Conservation (phyloP, 2,329 filamentous ascomycete genomes). For the Aureobasidium uvarum region DNA sequence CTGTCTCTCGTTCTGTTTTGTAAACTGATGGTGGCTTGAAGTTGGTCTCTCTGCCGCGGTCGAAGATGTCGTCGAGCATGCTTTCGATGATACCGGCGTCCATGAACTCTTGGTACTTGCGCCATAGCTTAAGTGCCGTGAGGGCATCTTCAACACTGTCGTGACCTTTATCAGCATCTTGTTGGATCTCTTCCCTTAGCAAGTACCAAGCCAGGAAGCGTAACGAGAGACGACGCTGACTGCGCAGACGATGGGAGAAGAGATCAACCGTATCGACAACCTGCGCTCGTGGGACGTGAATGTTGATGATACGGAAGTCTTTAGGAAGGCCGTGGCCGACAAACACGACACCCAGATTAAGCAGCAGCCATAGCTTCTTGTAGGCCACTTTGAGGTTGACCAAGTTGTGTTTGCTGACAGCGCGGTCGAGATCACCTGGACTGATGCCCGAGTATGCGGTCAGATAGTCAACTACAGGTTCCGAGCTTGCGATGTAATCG, state of each 20-base stretch:
- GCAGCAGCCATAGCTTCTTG: slow-evolving; percentile 95
- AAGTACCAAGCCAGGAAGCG: slow-evolving; percentile 90
- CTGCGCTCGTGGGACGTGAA: slow-evolving; percentile 85
- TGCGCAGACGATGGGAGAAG: slow-evolving; percentile 75
- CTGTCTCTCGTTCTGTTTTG: slow-evolving; percentile 30
- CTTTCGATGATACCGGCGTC: slow-evolving; percentile 80
- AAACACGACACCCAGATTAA: slow-evolving; percentile 92
- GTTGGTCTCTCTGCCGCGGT: slow-evolving; percentile 57
- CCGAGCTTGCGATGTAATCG: slow-evolving; percentile 90
- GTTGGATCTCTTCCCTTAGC: slow-evolving; percentile 90
- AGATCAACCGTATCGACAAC: slow-evolving; percentile 93
- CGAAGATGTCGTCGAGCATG: slow-evolving; percentile 85
- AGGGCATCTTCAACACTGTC: slow-evolving; percentile 94
- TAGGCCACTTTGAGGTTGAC: slow-evolving; percentile 88
- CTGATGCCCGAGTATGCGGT: slow-evolving; percentile 93
- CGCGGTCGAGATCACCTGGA: slow-evolving; percentile 76
- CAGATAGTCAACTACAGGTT: slow-evolving; percentile 91
- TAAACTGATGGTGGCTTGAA: slow-evolving; percentile 40
- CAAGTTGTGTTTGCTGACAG: slow-evolving; percentile 75
- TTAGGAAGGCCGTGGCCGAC: slow-evolving; percentile 90
- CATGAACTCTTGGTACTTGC: slow-evolving; percentile 85
- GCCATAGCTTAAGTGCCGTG: slow-evolving; percentile 83
- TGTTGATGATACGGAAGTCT: slow-evolving; percentile 98
- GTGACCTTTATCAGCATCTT: slow-evolving; percentile 66
- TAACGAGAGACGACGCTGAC: slow-evolving; percentile 78